A percentile compares a stretch with the other conserved stretches of the same genome.
Conservation (phyloP, 1,139 yeast genomes). For the Magnusiomyces magnusii region DNA sequence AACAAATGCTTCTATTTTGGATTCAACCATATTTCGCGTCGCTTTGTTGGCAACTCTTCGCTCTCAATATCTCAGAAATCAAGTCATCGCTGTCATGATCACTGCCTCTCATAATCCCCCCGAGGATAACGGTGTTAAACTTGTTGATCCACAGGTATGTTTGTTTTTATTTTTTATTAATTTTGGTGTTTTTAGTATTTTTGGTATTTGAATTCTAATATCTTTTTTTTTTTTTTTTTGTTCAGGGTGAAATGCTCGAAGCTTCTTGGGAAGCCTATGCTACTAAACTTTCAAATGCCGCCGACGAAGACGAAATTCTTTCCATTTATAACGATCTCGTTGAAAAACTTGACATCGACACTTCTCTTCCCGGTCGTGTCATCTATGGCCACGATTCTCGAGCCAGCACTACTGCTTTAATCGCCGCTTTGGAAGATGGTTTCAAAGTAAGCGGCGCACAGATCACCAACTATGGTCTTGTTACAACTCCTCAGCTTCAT, state of each 20-base stretch:
- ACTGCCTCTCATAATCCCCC: slow-evolving; percentile 99
- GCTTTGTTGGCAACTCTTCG: slow-evolving; percentile 79
- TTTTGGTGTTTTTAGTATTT: neutral
- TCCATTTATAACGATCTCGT: slow-evolving; percentile 31
- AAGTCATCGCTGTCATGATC: slow-evolving; percentile 75
- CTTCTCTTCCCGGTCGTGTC: slow-evolving; percentile 37
- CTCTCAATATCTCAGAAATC: slow-evolving; percentile 60
- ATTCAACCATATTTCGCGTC: slow-evolving; percentile 76
- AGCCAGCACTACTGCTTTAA: slow-evolving; percentile 66
- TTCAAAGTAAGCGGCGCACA: slow-evolving; percentile 43
- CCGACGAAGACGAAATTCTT: slow-evolving; percentile 33
- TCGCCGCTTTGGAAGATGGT: slow-evolving; percentile 62
- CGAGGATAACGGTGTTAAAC: slow-evolving; percentile 89
- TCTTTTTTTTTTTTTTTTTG: neutral
- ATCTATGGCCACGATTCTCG: slow-evolving; percentile 48
- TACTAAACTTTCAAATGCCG: slow-evolving; percentile 68
- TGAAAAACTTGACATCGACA: slow-evolving; percentile 39
- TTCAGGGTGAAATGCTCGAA: slow-evolving; percentile 79
- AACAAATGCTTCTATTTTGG: slow-evolving; percentile 59
- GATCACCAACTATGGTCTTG: slow-evolving; percentile 52
- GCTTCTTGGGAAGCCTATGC: slow-evolving; percentile 80
- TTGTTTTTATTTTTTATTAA: neutral
- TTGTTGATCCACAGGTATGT: slow-evolving; percentile 63
- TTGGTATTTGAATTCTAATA: neutral
- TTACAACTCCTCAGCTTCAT: slow-evolving; percentile 94